Conservation (phyloP, 202 grass and related monocot species). For the Zizania palustris region DNA sequence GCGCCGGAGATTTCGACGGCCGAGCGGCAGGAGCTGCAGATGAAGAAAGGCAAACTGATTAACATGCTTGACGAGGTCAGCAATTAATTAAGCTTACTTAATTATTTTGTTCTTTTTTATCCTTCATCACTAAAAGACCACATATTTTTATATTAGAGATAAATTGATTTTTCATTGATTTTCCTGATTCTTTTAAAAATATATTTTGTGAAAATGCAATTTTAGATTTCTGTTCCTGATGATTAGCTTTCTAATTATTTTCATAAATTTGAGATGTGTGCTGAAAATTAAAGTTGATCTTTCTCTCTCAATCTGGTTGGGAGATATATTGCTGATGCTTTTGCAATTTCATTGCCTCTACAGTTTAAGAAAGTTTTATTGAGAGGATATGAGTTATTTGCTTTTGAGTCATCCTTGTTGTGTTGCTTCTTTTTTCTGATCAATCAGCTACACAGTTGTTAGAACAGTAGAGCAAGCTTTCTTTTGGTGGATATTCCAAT, state of each 20-base stretch:
- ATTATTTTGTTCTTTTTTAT: slow-evolving; percentile 2
- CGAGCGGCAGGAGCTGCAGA: slow-evolving; percentile 92
- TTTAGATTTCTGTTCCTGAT: too few species aligned
- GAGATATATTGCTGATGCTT: slow-evolving; percentile 23
- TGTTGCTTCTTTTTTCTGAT: slow-evolving; percentile 49
- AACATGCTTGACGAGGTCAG: slow-evolving; percentile 99
- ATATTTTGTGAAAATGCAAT: not conserved
- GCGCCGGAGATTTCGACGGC: slow-evolving; percentile 75
- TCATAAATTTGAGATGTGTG: not conserved
- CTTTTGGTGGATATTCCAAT: slow-evolving; percentile 45
- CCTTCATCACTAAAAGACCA: not conserved
- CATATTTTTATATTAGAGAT: not conserved
- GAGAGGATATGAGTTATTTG: slow-evolving; percentile 34
- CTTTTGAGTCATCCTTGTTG: slow-evolving; percentile 49
- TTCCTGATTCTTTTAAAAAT: not conserved
- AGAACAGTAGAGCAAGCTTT: slow-evolving; percentile 37
- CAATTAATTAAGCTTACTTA: slow-evolving; percentile 38
- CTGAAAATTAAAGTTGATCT: slow-evolving; percentile 17
- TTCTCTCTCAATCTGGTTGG: slow-evolving; percentile 20
- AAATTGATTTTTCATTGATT: not conserved
- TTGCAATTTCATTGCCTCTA: slow-evolving; percentile 37
- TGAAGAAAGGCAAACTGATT: slow-evolving; percentile 99
- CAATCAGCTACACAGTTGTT: slow-evolving; percentile 54
- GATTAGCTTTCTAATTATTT: not conserved
- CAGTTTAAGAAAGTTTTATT: slow-evolving; percentile 36